Evolutionary conservation across 2,329 filamentous ascomycete species (phyloP).

Genomic region (Ophiostoma perfectum): DNA sequence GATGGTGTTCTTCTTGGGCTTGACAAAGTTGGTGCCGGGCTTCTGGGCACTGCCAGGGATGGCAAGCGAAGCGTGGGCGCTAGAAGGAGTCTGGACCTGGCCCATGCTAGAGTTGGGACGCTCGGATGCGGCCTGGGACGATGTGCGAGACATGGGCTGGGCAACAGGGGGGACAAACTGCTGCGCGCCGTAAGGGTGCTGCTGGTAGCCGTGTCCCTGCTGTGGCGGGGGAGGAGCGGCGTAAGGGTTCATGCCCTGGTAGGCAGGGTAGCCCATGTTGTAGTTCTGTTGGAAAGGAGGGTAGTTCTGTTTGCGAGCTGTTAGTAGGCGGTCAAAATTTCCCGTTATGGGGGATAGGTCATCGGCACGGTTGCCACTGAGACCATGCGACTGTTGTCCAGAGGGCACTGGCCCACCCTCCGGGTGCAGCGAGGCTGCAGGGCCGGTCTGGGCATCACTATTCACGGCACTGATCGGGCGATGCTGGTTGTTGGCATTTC

Average conservation of each 20-base stretch:
- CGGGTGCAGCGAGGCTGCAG: too few species aligned
- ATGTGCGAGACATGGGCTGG: constrained; percentile 76
- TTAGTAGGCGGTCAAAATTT: constrained; percentile 70
- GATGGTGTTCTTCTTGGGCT: constrained; percentile 65
- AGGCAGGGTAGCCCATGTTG: constrained; percentile 4
- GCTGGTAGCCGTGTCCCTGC: constrained; percentile 44
- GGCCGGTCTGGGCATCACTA: too few species aligned
- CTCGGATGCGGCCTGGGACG: constrained; percentile 69
- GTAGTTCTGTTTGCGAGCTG: constrained; percentile 60
- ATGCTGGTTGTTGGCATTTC: background rate
- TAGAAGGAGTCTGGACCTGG: constrained; percentile 56
- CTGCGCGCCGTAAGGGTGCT: constrained; percentile 41
- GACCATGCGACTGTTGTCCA: background rate
- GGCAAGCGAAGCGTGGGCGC: constrained; percentile 53
- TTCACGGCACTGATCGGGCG: too few species aligned
- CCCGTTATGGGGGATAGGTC: constrained; percentile 63
- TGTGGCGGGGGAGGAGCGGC: constrained; percentile 35
- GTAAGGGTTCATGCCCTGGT: constrained; percentile 6
- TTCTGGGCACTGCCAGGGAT: constrained; percentile 43
- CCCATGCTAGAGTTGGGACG: constrained; percentile 59
- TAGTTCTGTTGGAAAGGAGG: constrained; percentile 46
- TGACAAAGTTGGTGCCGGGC: constrained; percentile 37
- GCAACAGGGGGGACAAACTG: constrained; percentile 36
- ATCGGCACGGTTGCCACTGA: background rate
- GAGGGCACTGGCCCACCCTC: background rate